Percentiles rank a stretch among this genome's conserved stretches.
Conservation (phyloP, 768 basidiomycete genomes). For the Suillus luteus region DNA sequence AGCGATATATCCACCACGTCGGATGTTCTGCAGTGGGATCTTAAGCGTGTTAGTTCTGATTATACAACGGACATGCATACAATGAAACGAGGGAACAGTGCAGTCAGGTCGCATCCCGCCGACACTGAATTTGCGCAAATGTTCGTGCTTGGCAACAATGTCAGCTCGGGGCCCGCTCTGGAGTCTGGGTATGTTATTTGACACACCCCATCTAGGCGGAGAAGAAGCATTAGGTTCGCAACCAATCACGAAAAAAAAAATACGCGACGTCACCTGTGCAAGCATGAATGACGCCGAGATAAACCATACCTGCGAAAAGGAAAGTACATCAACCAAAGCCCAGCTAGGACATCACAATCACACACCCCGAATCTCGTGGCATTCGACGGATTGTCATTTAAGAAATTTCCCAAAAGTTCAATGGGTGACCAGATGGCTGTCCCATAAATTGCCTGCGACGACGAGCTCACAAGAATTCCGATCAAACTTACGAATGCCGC, state of each 20-base stretch:
- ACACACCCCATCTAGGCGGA: conserved; percentile 30
- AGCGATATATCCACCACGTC: conserved; percentile 83
- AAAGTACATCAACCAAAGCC: background rate
- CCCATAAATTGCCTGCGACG: conserved; percentile 73
- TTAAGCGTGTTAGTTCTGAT: conserved; percentile 4
- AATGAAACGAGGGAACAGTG: conserved; percentile 75
- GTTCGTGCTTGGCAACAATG: conserved; percentile 54
- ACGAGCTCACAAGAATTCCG: conserved; percentile 81
- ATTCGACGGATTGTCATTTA: conserved; percentile 61
- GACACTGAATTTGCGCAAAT: conserved; percentile 83
- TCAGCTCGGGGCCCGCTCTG: conserved; percentile 10
- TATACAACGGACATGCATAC: conserved; percentile 35
- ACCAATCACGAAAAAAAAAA: background rate
- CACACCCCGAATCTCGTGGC: conserved; percentile 68
- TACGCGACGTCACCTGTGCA: conserved; percentile 51
- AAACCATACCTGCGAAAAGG: conserved; percentile 62
- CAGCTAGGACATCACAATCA: background rate
- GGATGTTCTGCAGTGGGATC: conserved; percentile 58
- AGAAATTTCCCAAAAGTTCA: conserved; percentile 66
- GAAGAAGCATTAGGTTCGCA: conserved; percentile 4
- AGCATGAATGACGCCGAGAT: conserved; percentile 80
- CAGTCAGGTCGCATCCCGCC: conserved; percentile 82
- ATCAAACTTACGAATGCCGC: conserved; percentile 78
- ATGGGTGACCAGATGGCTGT: conserved; percentile 81
- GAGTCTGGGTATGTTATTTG: conserved; percentile 21